Evolutionary conservation across 164 flowering plant genomes (phyloP), one percentile per base, ranked within the genome.

Genomic region (Chimonanthus salicifolius): DNA sequence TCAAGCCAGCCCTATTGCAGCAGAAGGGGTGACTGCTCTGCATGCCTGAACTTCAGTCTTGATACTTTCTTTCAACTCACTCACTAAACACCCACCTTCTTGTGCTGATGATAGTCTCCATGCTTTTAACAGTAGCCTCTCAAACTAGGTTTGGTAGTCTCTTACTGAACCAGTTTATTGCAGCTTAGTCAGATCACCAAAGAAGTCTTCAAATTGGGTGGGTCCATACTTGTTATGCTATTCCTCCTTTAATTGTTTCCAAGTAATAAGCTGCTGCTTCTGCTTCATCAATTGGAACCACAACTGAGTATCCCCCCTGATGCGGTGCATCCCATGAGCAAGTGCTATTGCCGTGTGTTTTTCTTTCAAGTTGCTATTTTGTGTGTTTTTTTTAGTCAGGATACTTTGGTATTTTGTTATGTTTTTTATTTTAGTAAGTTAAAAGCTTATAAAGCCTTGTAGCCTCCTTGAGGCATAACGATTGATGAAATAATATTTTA

Each of bases 11-110:
- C 64, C 62, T 5, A 73, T 66, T 49, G 50, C 70, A 3, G 33
- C 18, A 4, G 54, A 11, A 6, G 66, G 43, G 6, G 64, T 7
- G 13, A 62, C 21, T 4, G 64, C 63, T 45, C 64, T 21, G 3
- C 21, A 48, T 6, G 64, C 75, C 16, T 50, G 62, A 15, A 67
- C 71, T 51, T 74, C 66, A 16, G 45, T 50, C 6, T 13, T 13
- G 46, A 67, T 66, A 6, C 21, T 54, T 3, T 67, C 71, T 4
- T 16, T 3, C 10, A 74, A n/a, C 3, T 67, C 71, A 68, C 65
- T 74, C 46, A 72, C 6, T 21, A 65, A 72, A 43, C 47, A 64
- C 8, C 75, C 54, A 3, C 62, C 66, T 18, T 73, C 50, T 43
- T 46, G 47, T 20, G 45, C 10, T 8, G 7, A 6, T 65, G 16